Percentiles rank a stretch among this genome's conserved stretches.
Conservation (phyloP, 345 rosid species). For the Rhodamnia rubescens region DNA sequence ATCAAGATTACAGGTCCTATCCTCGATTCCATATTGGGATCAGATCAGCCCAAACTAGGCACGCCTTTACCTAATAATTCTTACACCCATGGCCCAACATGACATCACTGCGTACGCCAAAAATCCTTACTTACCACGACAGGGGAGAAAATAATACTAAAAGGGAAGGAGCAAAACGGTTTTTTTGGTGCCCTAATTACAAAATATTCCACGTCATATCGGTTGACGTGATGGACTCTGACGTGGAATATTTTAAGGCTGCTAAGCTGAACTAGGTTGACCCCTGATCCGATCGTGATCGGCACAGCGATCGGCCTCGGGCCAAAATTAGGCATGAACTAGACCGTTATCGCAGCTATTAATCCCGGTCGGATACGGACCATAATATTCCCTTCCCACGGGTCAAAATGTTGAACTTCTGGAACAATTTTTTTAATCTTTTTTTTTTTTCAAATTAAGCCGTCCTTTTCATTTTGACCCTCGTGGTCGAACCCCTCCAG, state of each 20-base stretch:
- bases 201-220: not conserved
- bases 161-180: not conserved
- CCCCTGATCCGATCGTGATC: not conserved
- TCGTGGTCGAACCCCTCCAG: not conserved
- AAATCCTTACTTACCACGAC: not conserved
- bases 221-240: not conserved
- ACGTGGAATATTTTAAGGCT: not conserved
- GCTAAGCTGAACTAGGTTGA: not conserved
- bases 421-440: not conserved
- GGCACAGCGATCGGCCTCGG: not conserved
- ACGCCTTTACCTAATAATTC: too few species aligned
- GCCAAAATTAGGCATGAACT: not conserved
- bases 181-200: not conserved
- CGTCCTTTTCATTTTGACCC: not conserved
- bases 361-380: not conserved
- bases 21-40: too few species aligned
- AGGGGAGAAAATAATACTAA: not conserved
- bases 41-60: too few species aligned
- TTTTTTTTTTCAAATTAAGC: not conserved
- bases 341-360: not conserved
- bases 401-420: not conserved
- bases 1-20: too few species aligned
- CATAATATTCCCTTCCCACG: not conserved
- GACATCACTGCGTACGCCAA: not conserved
- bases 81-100: not conserved